phyloP scores from a whole-genome alignment of 306 rosid genomes.

The Castanopsis chinensis region DNA sequence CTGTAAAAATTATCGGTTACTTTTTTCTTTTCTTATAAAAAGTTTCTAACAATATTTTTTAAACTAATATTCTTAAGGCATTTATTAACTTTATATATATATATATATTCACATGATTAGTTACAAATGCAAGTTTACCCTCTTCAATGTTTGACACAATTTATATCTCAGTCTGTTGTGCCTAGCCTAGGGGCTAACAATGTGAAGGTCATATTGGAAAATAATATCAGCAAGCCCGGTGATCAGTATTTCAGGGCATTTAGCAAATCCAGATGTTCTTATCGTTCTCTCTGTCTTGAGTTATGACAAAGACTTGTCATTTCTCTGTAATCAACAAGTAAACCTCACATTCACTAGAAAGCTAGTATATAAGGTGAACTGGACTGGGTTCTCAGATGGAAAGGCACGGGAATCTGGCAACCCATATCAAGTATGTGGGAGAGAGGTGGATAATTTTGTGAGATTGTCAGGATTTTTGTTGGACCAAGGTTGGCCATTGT shows the following conservation, averaged over 20 bases:
- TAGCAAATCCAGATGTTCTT: conserved; percentile 70
- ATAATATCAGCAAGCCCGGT: conserved; percentile 69
- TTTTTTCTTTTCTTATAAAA: too few relatives aligned
- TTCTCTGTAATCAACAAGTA: conserved; percentile 38
- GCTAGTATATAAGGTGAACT: conserved; percentile 66
- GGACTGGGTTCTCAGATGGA: conserved; percentile 78
- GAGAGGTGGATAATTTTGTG: conserved; percentile 41
- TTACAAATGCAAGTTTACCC: not conserved
- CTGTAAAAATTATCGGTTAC: too few relatives aligned
- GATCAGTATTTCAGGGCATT: conserved; percentile 60
- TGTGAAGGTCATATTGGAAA: conserved; percentile 53
- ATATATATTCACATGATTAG: not conserved
- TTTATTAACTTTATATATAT: not conserved
- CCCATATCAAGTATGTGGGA: conserved; percentile 81
- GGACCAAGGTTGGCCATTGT: conserved; percentile 71
- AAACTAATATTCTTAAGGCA: too few relatives aligned
- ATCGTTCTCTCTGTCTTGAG: conserved; percentile 73
- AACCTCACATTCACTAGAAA: conserved; percentile 54
- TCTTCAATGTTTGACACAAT: not conserved
- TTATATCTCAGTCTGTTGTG: not conserved
- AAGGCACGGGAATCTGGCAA: conserved; percentile 62
- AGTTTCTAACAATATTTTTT: too few relatives aligned
- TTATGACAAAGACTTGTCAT: conserved; percentile 66
- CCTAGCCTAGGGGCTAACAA: not conserved
- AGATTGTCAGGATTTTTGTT: conserved; percentile 53